Evolutionary conservation across 2,329 filamentous ascomycete genomes (phyloP), one percentile per base, ranked within the genome.

Genomic region (Incumbomyces delicatus): DNA sequence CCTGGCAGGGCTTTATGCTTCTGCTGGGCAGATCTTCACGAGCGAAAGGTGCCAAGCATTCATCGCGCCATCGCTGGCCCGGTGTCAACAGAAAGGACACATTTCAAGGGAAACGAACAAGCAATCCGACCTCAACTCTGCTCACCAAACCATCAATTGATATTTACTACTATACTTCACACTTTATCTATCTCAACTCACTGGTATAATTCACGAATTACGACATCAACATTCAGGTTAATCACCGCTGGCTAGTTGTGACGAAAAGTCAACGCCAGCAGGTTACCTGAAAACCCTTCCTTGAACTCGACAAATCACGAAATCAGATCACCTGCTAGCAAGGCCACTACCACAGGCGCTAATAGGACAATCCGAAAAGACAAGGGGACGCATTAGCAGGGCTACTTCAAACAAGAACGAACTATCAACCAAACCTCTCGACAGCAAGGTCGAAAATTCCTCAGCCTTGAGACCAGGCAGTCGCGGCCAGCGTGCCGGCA

Each of bases 401-500:
- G 27, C 22, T 27, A 40, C 17, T 20, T 20, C 12, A 38, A 16
- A 13, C 13, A 16, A 20, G 14, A 16, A 14, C 12, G 14, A 20
- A 16, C 18, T 20, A 10, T 20, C 14, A 14, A 18, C 7, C 17
- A 29, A 29, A 27, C 22, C 38, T 29, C 14, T 22, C 38, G 30
- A 40, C 38, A 27, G 22, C 8, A 27, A 6, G 30, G 8, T 22
- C 20, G 14, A 20, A 31, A 27, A 34, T 35, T 20, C 13, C 32
- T 12, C 33, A 45, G 12, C 31, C 22, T 17, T 38, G 13, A n/a
- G 16, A 16, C 13, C 42, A 45, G 42, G 42, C 22, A 45, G 42
- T 45, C 42, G 42, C 42, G 42, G 42, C 33, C 42, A 29, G 10
- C 17, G 42, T 30, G 18, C 34, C 42, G 42, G 42, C 42, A 7